phyloP scores from a whole-genome alignment of 768 basidiomycete genomes.

The Amanita pallidorosea region DNA sequence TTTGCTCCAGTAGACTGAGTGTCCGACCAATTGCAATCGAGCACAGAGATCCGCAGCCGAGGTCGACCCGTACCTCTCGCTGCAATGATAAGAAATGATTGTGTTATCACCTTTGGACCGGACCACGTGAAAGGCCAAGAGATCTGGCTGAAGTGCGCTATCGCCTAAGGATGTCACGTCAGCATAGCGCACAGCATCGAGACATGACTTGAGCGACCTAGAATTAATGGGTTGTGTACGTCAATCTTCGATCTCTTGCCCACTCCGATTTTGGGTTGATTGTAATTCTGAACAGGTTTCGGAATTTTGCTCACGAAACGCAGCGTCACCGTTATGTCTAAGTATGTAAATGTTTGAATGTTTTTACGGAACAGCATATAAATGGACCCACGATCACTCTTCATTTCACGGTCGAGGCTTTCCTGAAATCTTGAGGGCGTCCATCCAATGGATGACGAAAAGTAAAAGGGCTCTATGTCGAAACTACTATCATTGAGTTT shows the following conservation, averaged over 20 bases:
- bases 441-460: slow-evolving; percentile 55
- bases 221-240: slow-evolving; percentile 15
- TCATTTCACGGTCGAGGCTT: slow-evolving; percentile 15
- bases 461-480: slow-evolving; percentile 57
- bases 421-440: slow-evolving; percentile 59
- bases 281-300: background rate
- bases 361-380: background rate
- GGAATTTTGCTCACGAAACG: slow-evolving; percentile 39
- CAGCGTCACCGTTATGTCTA: slow-evolving; percentile 48
- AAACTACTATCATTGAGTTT: slow-evolving; percentile 21
- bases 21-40: slow-evolving; percentile 37
- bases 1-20: slow-evolving; percentile 37
- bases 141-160: slow-evolving; percentile 22
- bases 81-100: slow-evolving; percentile 37
- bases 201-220: background rate
- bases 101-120: slow-evolving; percentile 32
- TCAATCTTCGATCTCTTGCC: slow-evolving; percentile 16
- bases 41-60: slow-evolving; percentile 31
- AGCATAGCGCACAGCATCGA: slow-evolving; percentile 1
- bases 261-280: background rate
- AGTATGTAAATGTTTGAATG: background rate
- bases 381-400: slow-evolving; percentile 40
- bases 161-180: slow-evolving; percentile 17
- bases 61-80: slow-evolving; percentile 25
- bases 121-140: slow-evolving; percentile 37